Conservation (phyloP, 768 basidiomycete species). For the Termitomyces sp. region DNA sequence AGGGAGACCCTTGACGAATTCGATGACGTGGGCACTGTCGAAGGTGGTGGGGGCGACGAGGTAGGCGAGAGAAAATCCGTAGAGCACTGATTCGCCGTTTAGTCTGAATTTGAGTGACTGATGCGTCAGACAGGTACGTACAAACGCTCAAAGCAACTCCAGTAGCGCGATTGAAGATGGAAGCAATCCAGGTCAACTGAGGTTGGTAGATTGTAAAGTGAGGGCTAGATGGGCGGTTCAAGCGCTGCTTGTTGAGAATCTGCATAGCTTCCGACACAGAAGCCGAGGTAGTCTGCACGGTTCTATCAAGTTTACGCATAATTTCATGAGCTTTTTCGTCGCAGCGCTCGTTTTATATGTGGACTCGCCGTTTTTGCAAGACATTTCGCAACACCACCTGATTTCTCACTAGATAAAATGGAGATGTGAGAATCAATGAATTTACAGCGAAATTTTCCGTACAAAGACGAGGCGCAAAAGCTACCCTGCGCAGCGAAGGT, state of each 20-base stretch:
- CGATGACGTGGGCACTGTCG: constrained; percentile 75
- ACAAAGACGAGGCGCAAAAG: constrained; percentile 40
- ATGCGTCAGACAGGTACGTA: constrained; percentile 41
- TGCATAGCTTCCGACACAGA: constrained; percentile 53
- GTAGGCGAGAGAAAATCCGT: constrained; percentile 85
- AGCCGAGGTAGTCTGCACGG: constrained; percentile 64
- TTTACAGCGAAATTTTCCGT: constrained; percentile 11
- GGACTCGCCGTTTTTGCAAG: constrained; percentile 42
- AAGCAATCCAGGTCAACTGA: constrained; percentile 87
- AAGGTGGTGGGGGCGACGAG: constrained; percentile 79
- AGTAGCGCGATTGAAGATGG: constrained; percentile 85
- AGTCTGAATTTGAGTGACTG: not conserved
- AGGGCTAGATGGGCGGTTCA: constrained; percentile 86
- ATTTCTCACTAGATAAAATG: constrained; percentile 35
- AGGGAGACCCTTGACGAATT: constrained; percentile 68
- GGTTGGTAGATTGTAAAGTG: constrained; percentile 98
- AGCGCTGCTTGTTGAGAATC: constrained; percentile 86
- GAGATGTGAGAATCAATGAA: not conserved
- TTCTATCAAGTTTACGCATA: not conserved
- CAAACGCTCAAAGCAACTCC: constrained; percentile 78
- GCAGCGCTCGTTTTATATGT: not conserved
- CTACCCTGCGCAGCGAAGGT: constrained; percentile 51
- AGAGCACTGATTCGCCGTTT: constrained; percentile 58
- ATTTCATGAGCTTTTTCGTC: not conserved
- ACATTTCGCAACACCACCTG: constrained; percentile 37